Conservation (phyloP, 306 rosid genomes). For the Vicia villosa region DNA sequence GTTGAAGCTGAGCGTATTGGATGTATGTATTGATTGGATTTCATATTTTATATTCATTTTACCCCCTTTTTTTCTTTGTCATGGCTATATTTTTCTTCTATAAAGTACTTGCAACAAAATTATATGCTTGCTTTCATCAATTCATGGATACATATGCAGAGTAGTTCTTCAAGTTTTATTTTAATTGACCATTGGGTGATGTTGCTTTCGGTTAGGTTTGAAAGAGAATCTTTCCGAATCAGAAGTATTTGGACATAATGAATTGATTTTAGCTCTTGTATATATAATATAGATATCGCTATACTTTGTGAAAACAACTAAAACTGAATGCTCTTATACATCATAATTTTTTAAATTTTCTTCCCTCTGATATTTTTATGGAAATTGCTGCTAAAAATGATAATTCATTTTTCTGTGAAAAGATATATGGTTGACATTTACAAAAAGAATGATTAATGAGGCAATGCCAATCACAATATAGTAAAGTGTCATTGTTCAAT, state of each 20-base stretch:
- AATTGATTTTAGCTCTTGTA: not conserved
- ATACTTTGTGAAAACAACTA: not conserved
- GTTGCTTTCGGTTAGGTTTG: not conserved
- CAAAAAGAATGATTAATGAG: not conserved
- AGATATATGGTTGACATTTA: not conserved
- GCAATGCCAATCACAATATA: not conserved
- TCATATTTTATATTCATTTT: not conserved
- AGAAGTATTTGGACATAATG: slow-evolving; percentile 1
- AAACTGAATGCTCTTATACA: not conserved
- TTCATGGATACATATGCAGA: slow-evolving; percentile 13
- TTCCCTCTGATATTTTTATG: not conserved
- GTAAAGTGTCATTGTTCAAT: not conserved
- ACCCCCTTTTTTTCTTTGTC: not conserved
- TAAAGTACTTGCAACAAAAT: slow-evolving; percentile 37
- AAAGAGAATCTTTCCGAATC: not conserved
- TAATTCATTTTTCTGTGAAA: not conserved
- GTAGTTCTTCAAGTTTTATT: not conserved
- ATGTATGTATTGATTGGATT: slow-evolving; percentile 46
- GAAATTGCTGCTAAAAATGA: not conserved
- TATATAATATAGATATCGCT: not conserved
- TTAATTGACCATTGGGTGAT: not conserved
- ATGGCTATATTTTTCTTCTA: not conserved
- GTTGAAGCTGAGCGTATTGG: slow-evolving; percentile 91
- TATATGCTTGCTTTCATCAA: not conserved
- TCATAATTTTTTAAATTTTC: not conserved